Conservation (phyloP, 345 rosid genomes). For the Lumnitzera racemosa region DNA sequence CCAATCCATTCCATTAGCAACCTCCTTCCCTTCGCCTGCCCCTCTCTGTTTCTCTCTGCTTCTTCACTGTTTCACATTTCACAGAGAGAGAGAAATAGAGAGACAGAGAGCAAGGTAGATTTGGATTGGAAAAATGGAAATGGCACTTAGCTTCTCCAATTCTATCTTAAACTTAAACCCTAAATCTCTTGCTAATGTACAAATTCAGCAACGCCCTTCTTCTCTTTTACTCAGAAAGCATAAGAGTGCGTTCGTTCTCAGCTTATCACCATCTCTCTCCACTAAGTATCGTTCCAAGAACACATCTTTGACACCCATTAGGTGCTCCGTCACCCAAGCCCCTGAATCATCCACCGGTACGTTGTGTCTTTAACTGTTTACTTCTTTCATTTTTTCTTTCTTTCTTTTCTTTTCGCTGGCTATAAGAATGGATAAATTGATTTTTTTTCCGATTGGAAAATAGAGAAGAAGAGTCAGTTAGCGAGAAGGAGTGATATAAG, state of each 20-base stretch:
- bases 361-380: background rate
- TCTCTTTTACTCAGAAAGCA: slow-evolving; percentile 17
- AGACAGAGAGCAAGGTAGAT: slow-evolving; percentile 13
- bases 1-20: slow-evolving; percentile 13
- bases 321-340: slow-evolving; percentile 61
- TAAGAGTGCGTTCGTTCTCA: slow-evolving; percentile 35
- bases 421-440: background rate
- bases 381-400: background rate
- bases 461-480: slow-evolving; percentile 70
- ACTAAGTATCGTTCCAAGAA: slow-evolving; percentile 23
- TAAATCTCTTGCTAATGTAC: background rate
- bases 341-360: slow-evolving; percentile 51
- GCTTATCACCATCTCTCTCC: slow-evolving; percentile 31
- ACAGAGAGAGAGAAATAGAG: too few species aligned
- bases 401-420: too few species aligned
- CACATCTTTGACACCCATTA: slow-evolving; percentile 29
- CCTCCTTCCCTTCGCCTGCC: slow-evolving; percentile 39
- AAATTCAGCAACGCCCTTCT: slow-evolving; percentile 4
- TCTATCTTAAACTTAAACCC: slow-evolving; percentile 19
- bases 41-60: slow-evolving; percentile 3
- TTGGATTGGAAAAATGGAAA: slow-evolving; percentile 27
- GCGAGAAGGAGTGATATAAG: slow-evolving; percentile 72
- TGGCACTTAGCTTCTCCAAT: slow-evolving; percentile 44
- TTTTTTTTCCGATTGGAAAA: slow-evolving; percentile 2
- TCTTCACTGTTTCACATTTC: background rate